Base-by-base conservation (phyloP, 257 asterid genomes). In the Fraxinus cuspidata region DNA sequence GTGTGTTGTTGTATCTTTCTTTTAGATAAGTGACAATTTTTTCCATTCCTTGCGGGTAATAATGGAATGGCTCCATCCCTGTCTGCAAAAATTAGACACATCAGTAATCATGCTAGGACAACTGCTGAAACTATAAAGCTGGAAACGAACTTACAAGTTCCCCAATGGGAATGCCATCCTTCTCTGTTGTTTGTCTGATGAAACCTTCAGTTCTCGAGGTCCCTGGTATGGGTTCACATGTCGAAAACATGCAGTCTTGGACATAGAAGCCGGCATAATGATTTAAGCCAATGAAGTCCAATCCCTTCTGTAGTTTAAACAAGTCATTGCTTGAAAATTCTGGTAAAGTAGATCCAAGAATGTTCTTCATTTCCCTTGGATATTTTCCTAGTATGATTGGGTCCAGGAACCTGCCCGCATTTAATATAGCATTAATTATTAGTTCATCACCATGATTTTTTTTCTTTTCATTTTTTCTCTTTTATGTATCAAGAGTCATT, bases 271-370 rank as follows among this genome's bases (percentile, higher is more conserved):
- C 84, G 7, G 90, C 89, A 66, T 89, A 90, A 63, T 87, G 92
- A 77, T 87, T 90, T 71, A 89, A 85, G 47, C 96, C 94, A 37
- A 90, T 89, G 81, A 90, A 90, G 73, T 90, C 94, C 25, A 80
- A 16, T 19, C 84, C 85, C 40, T 19, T 51, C 12, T 75, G 68
- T 78, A 89, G 23, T 42, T 42, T 72, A 18, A 66, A 18, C 53
- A 76, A 51, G 53, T 88, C 91, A 4, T 73, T 69, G 27, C 72
- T 66, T 1, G 90, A 77, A 73, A 85, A 89, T 23, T 49, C 51
- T 10, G 94, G 96, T 75, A 90, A 77, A 49, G 10, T 47, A 21
- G 87, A 29, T 75, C 88, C 84, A 16, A 91, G 79, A 76, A 87
- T 44, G 10, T 77, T 70, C 29, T 35, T 82, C 96, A 91, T 91